These are phyloP conservation scores for Hysterangium stoloniferum DNA, from an alignment of 768 basidiomycete genomes.

Conservation along the genomic window DNA sequence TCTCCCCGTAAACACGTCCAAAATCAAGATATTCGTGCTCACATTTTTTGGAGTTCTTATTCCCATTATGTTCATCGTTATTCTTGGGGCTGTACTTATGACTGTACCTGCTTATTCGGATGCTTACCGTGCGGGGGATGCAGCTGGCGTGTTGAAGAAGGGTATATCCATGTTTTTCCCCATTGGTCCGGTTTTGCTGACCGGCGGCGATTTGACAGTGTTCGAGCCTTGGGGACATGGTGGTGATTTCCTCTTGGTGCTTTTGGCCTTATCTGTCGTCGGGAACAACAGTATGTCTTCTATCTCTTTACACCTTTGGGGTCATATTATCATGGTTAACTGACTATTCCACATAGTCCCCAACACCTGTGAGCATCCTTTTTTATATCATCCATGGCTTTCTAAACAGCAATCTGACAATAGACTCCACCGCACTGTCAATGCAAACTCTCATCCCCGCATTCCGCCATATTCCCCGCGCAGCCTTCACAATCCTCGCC, in stretches of 20 bases:
- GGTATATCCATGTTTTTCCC: conserved; percentile 24
- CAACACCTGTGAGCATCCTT: background rate
- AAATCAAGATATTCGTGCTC: conserved; percentile 37
- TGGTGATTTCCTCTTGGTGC: conserved; percentile 34
- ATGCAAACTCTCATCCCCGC: conserved; percentile 37
- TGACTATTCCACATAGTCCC: background rate
- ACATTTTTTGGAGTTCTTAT: conserved; percentile 46
- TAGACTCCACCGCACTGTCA: conserved; percentile 40
- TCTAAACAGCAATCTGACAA: conserved; percentile 34
- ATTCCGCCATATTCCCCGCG: conserved; percentile 37
- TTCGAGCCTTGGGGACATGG: conserved; percentile 33
- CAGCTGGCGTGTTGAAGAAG: conserved; percentile 37
- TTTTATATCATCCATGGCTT: background rate
- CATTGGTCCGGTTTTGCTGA: background rate
- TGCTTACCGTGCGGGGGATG: conserved; percentile 33
- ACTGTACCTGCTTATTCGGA: conserved; percentile 34
- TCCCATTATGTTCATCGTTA: conserved; percentile 33
- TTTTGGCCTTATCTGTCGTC: conserved; percentile 37
- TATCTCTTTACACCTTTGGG: background rate
- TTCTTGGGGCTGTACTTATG: conserved; percentile 33
- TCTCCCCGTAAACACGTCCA: conserved; percentile 36
- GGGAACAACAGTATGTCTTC: conserved; percentile 22
- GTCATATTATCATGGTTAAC: background rate
- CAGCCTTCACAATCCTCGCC: conserved; percentile 36
- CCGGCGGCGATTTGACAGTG: background rate